Base-by-base conservation (phyloP, 306 rosid genomes). In the Neltuma alba region DNA sequence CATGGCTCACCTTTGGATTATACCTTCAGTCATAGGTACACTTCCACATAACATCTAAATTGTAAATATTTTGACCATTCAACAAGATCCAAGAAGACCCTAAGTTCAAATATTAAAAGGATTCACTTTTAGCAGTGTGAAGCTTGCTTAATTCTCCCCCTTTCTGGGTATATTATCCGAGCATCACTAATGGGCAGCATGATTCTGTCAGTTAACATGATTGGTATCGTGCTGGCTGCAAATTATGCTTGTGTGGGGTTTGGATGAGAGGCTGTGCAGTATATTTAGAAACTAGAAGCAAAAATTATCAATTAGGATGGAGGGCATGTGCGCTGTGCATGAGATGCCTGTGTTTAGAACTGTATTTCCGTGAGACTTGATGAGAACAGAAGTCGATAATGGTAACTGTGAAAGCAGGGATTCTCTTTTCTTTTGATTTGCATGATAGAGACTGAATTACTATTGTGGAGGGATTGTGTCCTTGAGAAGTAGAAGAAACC, bases 341-440 rank as follows among this genome's bases (percentile, higher is more conserved):
- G 77, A 41, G 71, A 77, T 65, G 77, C 77, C 37, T 76, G 28
- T 72, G 73, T 76, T 70, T n/a, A 62, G n/a, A 41, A n/a, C 33
- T 52, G 55, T 70, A 52, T 80, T 64, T 70, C 11, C 10, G 20
- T 48, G 67, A 18, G 54, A 60, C 30, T 76, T 42, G 55, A 64
- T 64, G 42, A 66, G 80, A 77, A 72, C 75, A 55, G 63, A 63
- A 23, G 60, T 65, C 57, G 36, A 50, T 16, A 18, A 42, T 78
- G 45, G 41, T 61, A 68, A 27, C 60, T 41, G 50, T 66, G 55
- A 70, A 67, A 69, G 41, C 33, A 74, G 25, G 47, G 14, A 65
- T 78, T 68, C 63, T 57, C 41, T 76, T 71, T n/a, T 27, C 76
- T 64, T 48, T 67, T 57, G 61, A 61, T 79, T 66, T 54, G 36